Base-by-base conservation (phyloP, 106 monocot genomes). In the Hemerocallis citrina region DNA sequence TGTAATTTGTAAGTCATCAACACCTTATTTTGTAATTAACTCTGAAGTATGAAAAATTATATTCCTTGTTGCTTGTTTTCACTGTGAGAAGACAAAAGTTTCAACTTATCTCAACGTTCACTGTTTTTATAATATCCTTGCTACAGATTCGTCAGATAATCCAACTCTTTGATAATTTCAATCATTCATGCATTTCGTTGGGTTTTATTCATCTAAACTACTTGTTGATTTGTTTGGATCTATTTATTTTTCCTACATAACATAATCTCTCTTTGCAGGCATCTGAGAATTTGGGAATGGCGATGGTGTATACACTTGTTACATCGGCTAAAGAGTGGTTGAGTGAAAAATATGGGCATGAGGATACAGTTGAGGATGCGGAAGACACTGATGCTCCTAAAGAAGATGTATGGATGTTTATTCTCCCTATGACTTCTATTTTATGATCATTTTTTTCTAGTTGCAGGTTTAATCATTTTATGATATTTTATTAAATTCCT, bases 251-350 rank as follows among this genome's bases (percentile, higher is more conserved):
- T 7, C 9, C 13, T 49, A 24, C 1, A n/a, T n/a, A n/a, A n/a
- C n/a, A n/a, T 20, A 21, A 6, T 70, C 66, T 6, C 57, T 11
- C 74, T 63, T 30, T 52, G 30, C 74, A 96, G 96, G 84, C 87
- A 55, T 67, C 71, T 56, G 96, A 96, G 43, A 96, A 91, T 81
- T 87, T 96, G 75, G 96, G 96, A 37, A 96, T 96, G 96, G 81
- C 96, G 44, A 96, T 96, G 96, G 57, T 96, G 22, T 96, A 96
- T 48, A 96, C 91, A 6, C 96, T 96, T 63, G 90, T 82, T 52
- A 77, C 91, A 70, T 87, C 91, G 54, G 79, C 87, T 39, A 81
- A 96, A 77, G 96, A 96, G 17, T 96, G 91, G 91, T 59, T 96
- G 65, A 75, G 68, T 55, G 96, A 96, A 62, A 77, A 72, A 33